phyloP scores from a whole-genome alignment of 1,284 basidiomycete genomes.

The Heterobasidion irregulare region DNA sequence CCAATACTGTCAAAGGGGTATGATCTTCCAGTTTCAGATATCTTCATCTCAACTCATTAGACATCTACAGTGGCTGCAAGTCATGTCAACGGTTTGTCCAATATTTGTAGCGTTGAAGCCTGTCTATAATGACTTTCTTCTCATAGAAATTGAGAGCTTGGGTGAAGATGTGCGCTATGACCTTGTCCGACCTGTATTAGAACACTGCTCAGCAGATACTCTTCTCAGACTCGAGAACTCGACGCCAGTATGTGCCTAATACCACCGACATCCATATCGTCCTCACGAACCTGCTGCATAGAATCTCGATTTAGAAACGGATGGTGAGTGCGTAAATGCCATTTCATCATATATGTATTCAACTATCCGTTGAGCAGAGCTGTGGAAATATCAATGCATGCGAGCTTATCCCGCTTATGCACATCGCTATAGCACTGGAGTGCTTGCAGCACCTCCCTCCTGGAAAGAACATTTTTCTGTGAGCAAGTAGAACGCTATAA shows the following conservation, averaged over 20 bases:
- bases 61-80: conserved; percentile 34
- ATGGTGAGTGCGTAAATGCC: conserved; percentile 33
- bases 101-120: neutral
- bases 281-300: conserved; percentile 19
- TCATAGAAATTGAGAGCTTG: conserved; percentile 44
- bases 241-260: conserved; percentile 48
- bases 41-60: conserved; percentile 4
- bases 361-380: conserved; percentile 31
- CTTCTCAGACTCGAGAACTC: conserved; percentile 56
- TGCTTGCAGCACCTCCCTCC: conserved; percentile 38
- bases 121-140: neutral
- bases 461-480: conserved; percentile 70
- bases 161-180: conserved; percentile 46
- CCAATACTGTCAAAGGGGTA: conserved; percentile 32
- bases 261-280: conserved; percentile 3
- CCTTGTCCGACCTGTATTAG: conserved; percentile 61
- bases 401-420: conserved; percentile 45
- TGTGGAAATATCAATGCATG: conserved; percentile 62
- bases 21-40: conserved; percentile 13
- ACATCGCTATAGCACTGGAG: conserved; percentile 32
- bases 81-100: conserved; percentile 43
- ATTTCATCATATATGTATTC: conserved; percentile 11
- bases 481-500: conserved; percentile 17
- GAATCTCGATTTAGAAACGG: conserved; percentile 50
- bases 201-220: conserved; percentile 62